Conservation (phyloP, 1,139 yeast genomes). For the Sugiyamaella japonica region DNA sequence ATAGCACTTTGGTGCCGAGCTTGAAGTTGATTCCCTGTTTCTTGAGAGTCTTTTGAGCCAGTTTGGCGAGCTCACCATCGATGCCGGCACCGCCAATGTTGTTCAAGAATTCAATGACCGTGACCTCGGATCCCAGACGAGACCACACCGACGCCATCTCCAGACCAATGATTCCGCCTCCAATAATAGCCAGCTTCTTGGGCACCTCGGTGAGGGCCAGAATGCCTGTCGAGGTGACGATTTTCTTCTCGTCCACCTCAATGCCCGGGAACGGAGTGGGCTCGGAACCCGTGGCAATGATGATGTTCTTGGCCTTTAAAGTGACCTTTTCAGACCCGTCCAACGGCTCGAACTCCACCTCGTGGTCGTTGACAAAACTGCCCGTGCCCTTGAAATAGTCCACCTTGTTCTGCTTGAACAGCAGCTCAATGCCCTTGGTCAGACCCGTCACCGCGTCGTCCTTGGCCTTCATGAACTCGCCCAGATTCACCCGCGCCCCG, state of each 20-base stretch:
- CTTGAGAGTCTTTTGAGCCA: constrained; percentile 81
- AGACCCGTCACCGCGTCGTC: constrained; percentile 84
- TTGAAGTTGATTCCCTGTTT: constrained; percentile 96
- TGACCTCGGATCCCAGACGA: constrained; percentile 93
- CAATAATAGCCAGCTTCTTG: constrained; percentile 87
- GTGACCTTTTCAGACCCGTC: constrained; percentile 74
- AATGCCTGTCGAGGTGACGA: constrained; percentile 94
- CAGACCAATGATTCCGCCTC: constrained; percentile 99
- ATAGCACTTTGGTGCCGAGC: constrained; percentile 85
- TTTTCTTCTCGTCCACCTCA: constrained; percentile 93
- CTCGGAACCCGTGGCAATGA: constrained; percentile 98
- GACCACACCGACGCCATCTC: constrained; percentile 99
- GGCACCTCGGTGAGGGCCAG: constrained; percentile 84
- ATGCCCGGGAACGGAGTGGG: constrained; percentile 99
- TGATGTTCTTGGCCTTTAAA: constrained; percentile 79
- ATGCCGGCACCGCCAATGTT: constrained; percentile 92
- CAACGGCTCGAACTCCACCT: constrained; percentile 75
- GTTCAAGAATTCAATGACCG: constrained; percentile 86
- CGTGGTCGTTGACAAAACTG: constrained; percentile 79
- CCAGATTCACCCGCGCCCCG: constrained; percentile 71
- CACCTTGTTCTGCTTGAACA: constrained; percentile 94
- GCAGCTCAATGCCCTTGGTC: constrained; percentile 91
- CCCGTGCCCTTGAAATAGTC: constrained; percentile 94
- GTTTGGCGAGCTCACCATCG: constrained; percentile 94
- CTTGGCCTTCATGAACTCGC: constrained; percentile 85